A percentile compares a stretch with the other conserved stretches of the same genome.
Conservation (phyloP, 169 alveolate genomes). For the Plasmodium yoelii region DNA sequence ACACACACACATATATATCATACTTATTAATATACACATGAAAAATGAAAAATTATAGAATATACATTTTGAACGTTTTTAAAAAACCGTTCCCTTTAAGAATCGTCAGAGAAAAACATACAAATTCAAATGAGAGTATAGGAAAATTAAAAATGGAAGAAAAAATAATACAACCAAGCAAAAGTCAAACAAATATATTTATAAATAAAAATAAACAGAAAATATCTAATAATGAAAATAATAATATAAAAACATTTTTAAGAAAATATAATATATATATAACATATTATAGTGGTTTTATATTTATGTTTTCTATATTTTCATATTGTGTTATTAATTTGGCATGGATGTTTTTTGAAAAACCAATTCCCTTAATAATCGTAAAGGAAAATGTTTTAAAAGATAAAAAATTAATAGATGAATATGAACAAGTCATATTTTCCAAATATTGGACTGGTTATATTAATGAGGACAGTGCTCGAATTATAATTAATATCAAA, state of each 20-base stretch:
- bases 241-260: background rate
- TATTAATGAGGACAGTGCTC: slow-evolving; percentile 34
- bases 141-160: background rate
- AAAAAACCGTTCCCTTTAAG: background rate
- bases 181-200: background rate
- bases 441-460: slow-evolving; percentile 59
- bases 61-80: background rate
- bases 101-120: background rate
- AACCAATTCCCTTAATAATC: slow-evolving; percentile 32
- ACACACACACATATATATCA: background rate
- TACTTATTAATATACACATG: background rate
- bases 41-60: slow-evolving; percentile 1
- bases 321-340: slow-evolving; percentile 31
- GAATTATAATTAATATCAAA: slow-evolving; percentile 28
- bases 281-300: slow-evolving; percentile 24
- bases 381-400: slow-evolving; percentile 53
- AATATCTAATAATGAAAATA: background rate
- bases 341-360: slow-evolving; percentile 29
- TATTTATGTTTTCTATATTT: slow-evolving; percentile 32
- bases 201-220: background rate
- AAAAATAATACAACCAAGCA: background rate
- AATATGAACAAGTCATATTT: slow-evolving; percentile 35
- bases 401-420: slow-evolving; percentile 42
- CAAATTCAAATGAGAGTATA: background rate
- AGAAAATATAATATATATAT: slow-evolving; percentile 22